Conservation (phyloP, 805 yeast genomes). For the Candida dajiaensis region DNA sequence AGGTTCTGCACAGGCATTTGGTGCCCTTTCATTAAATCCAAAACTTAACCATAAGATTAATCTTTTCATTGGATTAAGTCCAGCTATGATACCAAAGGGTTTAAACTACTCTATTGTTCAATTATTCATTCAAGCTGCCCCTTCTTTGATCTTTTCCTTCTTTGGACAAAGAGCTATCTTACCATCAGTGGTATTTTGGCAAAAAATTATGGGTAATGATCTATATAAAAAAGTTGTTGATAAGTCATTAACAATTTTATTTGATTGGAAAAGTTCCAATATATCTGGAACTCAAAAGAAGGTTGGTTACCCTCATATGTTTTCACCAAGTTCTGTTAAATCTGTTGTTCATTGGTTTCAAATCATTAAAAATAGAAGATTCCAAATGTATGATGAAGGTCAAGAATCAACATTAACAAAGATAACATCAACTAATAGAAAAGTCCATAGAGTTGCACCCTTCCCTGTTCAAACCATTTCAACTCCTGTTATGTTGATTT, state of each 20-base stretch:
- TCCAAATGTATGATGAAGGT: slow-evolving; percentile 72
- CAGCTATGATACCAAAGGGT: slow-evolving; percentile 91
- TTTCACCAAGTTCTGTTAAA: slow-evolving; percentile 77
- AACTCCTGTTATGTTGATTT: slow-evolving; percentile 60
- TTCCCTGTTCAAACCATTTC: slow-evolving; percentile 49
- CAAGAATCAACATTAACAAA: slow-evolving; percentile 4
- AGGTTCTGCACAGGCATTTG: slow-evolving; percentile 92
- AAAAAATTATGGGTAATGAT: slow-evolving; percentile 64
- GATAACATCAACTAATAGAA: slow-evolving; percentile 1
- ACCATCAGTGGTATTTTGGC: slow-evolving; percentile 74
- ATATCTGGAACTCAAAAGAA: slow-evolving; percentile 63
- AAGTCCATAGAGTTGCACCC: slow-evolving; percentile 36
- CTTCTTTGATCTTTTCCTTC: slow-evolving; percentile 58
- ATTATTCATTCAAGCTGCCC: slow-evolving; percentile 68
- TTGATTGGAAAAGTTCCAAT: slow-evolving; percentile 66
- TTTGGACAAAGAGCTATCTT: slow-evolving; percentile 73
- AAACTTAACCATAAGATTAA: slow-evolving; percentile 50
- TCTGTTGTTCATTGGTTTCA: slow-evolving; percentile 84
- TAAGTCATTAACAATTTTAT: slow-evolving; percentile 49
- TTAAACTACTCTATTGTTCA: slow-evolving; percentile 72
- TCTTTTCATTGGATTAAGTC: slow-evolving; percentile 77
- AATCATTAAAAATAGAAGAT: slow-evolving; percentile 58
- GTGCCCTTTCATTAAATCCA: slow-evolving; percentile 64
- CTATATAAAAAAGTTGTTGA: slow-evolving; percentile 66
- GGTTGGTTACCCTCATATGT: slow-evolving; percentile 71